These are phyloP conservation scores for Paramecium sonneborni DNA, from an alignment of 73 alveolate genomes.

Conservation along the genomic window DNA sequence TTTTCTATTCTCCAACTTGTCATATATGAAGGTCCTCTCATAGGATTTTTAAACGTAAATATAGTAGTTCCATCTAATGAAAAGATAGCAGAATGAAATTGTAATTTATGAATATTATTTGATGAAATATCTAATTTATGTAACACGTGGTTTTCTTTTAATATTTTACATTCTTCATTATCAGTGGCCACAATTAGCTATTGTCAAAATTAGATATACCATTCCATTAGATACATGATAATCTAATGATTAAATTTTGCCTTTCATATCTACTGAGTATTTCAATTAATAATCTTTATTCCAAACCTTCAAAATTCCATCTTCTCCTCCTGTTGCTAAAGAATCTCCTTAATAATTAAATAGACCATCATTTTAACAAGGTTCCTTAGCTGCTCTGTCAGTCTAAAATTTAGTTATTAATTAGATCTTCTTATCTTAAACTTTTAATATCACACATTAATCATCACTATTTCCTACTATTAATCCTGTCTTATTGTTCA, in stretches of 20 bases:
- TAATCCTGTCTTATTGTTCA: background rate
- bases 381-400: slow-evolving; percentile 6
- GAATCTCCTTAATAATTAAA: background rate
- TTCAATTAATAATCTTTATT: background rate
- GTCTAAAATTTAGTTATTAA: background rate
- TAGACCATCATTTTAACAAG: slow-evolving; percentile 27
- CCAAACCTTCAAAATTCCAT: slow-evolving; percentile 41
- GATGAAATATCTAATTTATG: slow-evolving; percentile 12
- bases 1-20: slow-evolving; percentile 20
- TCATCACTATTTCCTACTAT: slow-evolving; percentile 26
- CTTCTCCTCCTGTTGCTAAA: slow-evolving; percentile 51
- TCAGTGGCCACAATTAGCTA: slow-evolving; percentile 36
- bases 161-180: slow-evolving; percentile 25
- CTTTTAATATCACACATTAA: slow-evolving; percentile 18
- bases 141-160: slow-evolving; percentile 1
- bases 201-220: background rate
- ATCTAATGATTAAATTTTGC: background rate
- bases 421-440: background rate
- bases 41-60: slow-evolving; percentile 41
- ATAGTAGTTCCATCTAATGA: slow-evolving; percentile 4
- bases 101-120: background rate
- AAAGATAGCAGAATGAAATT: slow-evolving; percentile 40
- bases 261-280: background rate
- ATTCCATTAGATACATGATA: slow-evolving; percentile 18
- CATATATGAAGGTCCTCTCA: slow-evolving; percentile 56